Evolutionary conservation across 371 early-diverging fungal species (phyloP), one percentile per base, ranked within the genome.

Genomic region (Capniomyces stellatus): DNA sequence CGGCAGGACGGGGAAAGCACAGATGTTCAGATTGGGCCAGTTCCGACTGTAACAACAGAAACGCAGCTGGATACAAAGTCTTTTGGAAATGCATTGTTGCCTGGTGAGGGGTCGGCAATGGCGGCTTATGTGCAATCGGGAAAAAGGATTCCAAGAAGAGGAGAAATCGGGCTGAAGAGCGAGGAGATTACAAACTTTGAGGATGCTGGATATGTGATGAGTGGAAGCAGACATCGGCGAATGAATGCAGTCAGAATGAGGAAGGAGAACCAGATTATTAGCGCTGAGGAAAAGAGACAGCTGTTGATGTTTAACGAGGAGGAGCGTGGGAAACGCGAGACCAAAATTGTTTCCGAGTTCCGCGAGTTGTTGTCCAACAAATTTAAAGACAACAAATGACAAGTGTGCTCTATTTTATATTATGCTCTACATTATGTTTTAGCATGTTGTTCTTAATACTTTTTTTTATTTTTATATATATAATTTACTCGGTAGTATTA

Each of bases 191-290:
- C 79, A 54, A 65, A 75, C 15, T 89, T 74, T 64, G 94, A 95
- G 65, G 64, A 64, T n/a, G 82, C 79, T 0, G 96, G 96, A 22
- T 95, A 77, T 67, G 96, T 93, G 18, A 95, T 95, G 96, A 83
- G 84, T 56, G 96, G 96, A 30, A 86, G 80, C 62, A 75, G 94
- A 52, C 93, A 93, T 67, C 78, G 81, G 47, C 79, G 91, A 29
- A 91, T 91, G 92, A 92, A 92, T 60, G 92, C 92, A 15, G 94
- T 92, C 3, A 92, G 93, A 64, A 77, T 92, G 54, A 78, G 92
- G 55, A 93, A 92, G 65, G 94, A 93, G 67, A 91, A 92, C 58
- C 91, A 91, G 64, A 84, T 86, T 46, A 83, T 89, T 51, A 81
- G 76, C 24, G 87, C 87, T 0, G 91, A 90, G 60, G 88, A 90